Evolutionary conservation across 2,329 filamentous ascomycete species (phyloP).

Genomic region (Pestalotiopsis sp.): DNA sequence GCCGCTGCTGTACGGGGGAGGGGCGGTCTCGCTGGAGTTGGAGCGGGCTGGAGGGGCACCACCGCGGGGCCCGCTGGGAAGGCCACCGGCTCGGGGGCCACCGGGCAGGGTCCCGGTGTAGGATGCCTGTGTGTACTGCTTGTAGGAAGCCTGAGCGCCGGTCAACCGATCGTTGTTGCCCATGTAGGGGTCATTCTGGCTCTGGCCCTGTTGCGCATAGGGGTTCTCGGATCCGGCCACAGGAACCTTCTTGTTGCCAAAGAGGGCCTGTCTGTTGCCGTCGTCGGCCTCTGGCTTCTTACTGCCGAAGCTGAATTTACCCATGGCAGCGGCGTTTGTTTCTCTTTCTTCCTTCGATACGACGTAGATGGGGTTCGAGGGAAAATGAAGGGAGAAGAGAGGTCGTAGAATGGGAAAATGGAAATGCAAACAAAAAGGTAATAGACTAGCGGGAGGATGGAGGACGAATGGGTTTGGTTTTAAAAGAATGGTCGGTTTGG

Average conservation of each 20-base stretch:
- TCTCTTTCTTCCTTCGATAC: background rate
- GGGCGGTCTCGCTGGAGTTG: slow-evolving; percentile 30
- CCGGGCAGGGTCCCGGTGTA: slow-evolving; percentile 29
- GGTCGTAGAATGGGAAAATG: background rate
- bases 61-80: slow-evolving; percentile 34
- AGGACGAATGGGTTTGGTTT: background rate
- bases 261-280: slow-evolving; percentile 50
- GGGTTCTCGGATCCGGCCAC: slow-evolving; percentile 54
- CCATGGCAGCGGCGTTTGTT: slow-evolving; percentile 45
- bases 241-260: slow-evolving; percentile 55
- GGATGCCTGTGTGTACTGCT: slow-evolving; percentile 14
- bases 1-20: slow-evolving; percentile 37
- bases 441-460: background rate
- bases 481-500: slow-evolving; percentile 5
- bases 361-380: background rate
- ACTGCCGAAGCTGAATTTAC: slow-evolving; percentile 59
- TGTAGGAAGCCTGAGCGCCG: slow-evolving; percentile 35
- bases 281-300: slow-evolving; percentile 55
- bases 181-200: slow-evolving; percentile 51
- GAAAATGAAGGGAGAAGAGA: background rate
- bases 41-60: slow-evolving; percentile 26
- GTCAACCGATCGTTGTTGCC: slow-evolving; percentile 35
- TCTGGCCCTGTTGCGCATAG: slow-evolving; percentile 51
- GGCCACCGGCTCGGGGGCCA: slow-evolving; percentile 32
- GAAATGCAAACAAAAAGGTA: background rate